A percentile compares a stretch with the other conserved stretches of the same genome.
These are phyloP conservation scores for Fusarium robinianum DNA, from an alignment of 2,329 filamentous ascomycete species.

Conservation along the genomic window DNA sequence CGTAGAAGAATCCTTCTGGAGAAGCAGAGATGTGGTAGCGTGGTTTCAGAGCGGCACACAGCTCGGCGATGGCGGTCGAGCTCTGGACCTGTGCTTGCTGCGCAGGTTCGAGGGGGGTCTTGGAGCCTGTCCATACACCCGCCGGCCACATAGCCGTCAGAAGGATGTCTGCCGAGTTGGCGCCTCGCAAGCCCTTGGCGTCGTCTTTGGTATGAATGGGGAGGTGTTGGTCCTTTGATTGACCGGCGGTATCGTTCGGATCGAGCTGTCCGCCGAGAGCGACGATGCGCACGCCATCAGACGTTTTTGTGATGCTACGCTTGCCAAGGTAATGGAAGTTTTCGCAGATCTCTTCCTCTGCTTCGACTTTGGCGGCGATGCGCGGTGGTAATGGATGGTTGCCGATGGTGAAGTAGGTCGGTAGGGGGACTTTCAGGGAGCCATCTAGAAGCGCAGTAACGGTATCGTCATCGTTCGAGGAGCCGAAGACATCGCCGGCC, in stretches of 20 bases:
- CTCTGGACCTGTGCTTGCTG: conserved; percentile 55
- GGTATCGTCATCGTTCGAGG: conserved; percentile 60
- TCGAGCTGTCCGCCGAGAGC: conserved; percentile 77
- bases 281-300: conserved; percentile 87
- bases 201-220: conserved; percentile 79
- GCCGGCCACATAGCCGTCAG: conserved; percentile 87
- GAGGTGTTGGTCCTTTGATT: conserved; percentile 73
- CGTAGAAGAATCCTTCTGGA: conserved; percentile 70
- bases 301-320: conserved; percentile 83
- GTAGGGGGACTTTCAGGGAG: conserved; percentile 73
- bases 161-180: conserved; percentile 81
- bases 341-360: conserved; percentile 76
- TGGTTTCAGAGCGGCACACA: conserved; percentile 81
- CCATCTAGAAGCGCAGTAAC: conserved; percentile 71
- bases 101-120: conserved; percentile 60
- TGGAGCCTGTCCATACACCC: conserved; percentile 70
- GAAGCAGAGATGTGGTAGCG: conserved; percentile 85
- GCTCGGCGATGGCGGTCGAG: conserved; percentile 73
- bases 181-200: conserved; percentile 73
- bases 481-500: conserved; percentile 79
- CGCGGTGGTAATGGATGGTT: conserved; percentile 69
- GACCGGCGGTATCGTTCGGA: conserved; percentile 60
- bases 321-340: conserved; percentile 92
- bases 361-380: conserved; percentile 74
- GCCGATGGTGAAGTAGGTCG: conserved; percentile 90